Base-by-base conservation (phyloP, 805 yeast genomes). In the Cyberlindnera veronae region DNA sequence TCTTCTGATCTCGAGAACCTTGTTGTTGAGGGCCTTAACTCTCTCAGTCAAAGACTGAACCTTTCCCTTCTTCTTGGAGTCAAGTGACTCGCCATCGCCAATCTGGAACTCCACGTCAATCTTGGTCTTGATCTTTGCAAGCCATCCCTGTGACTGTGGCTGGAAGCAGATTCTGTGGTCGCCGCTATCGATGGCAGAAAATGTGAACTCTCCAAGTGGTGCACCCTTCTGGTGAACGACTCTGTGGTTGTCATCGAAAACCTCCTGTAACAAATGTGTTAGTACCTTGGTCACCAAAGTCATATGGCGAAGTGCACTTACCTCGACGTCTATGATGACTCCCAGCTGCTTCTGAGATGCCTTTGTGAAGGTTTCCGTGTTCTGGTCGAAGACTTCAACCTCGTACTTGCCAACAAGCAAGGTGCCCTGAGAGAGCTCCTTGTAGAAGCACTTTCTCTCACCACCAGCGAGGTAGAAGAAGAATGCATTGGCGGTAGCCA, bases 81-180 rank as follows among this genome's bases (percentile, higher is more conserved):
- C 93, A 37, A 79, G 77, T 47, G 76, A 74, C 16, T 63, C 61
- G 46, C 83, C 79, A 34, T 81, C 77, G 19, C 89, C 91, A 43
- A 79, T 70, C 32, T 76, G 80, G 53, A 84, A 71, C 46, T 82
- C 87, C 42, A 84, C 73, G 44, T 73, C 72, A 39, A 81, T 68
- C 54, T 80, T 72, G 42, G 81, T 76, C 42, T 67, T 68, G 50
- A 71, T 68, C 54, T 76, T 75, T 44, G 76, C 69, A 54, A 84
- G 71, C 80, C 89, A 84, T 39, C 84, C 87, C 13, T 57, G 60
- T 6, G 67, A 58, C 42, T 65, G 67, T n/a, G 72, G 69, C 46
- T 66, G 69, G 47, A 84, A 67, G 62, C 93, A 84, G 58, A 84
- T 76, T 62, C 77, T 79, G 65, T 84, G 91, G 56, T 84, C 91